phyloP scores from a whole-genome alignment of 2,329 filamentous ascomycete species.

The Fusarium nurragi region DNA sequence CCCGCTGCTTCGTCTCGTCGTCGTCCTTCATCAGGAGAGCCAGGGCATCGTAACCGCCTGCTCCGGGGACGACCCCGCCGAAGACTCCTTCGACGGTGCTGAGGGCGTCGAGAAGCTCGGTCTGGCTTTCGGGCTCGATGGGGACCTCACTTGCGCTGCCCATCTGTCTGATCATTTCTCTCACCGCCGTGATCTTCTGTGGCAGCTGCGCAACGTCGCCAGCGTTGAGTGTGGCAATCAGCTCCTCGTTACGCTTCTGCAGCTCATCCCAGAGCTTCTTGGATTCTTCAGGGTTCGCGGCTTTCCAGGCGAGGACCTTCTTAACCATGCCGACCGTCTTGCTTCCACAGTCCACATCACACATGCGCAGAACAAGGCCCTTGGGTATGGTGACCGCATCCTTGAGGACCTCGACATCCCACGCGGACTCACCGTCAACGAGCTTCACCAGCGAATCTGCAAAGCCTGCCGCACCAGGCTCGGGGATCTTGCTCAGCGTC shows the following conservation, averaged over 20 bases:
- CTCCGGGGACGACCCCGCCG: constrained; percentile 92
- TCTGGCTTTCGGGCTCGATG: constrained; percentile 90
- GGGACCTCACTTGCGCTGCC: constrained; percentile 77
- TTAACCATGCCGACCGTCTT: constrained; percentile 97
- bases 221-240: constrained; percentile 71
- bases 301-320: constrained; percentile 84
- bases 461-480: constrained; percentile 74
- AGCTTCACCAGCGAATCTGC: constrained; percentile 69
- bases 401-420: constrained; percentile 83
- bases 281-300: constrained; percentile 69
- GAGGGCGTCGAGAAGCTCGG: constrained; percentile 81
- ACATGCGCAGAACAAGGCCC: constrained; percentile 86
- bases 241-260: constrained; percentile 76
- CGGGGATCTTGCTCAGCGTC: constrained; percentile 73
- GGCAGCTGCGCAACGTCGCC: constrained; percentile 56
- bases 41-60: constrained; percentile 92
- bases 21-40: constrained; percentile 82
- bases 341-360: constrained; percentile 93
- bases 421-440: constrained; percentile 71
- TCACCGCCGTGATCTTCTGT: constrained; percentile 60
- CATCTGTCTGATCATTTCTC: constrained; percentile 78
- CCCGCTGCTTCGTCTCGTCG: constrained; percentile 65
- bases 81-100: constrained; percentile 79
- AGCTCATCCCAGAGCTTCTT: constrained; percentile 77
- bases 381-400: constrained; percentile 75